phyloP scores from a whole-genome alignment of 345 rosid genomes.

The Firmiana major region DNA sequence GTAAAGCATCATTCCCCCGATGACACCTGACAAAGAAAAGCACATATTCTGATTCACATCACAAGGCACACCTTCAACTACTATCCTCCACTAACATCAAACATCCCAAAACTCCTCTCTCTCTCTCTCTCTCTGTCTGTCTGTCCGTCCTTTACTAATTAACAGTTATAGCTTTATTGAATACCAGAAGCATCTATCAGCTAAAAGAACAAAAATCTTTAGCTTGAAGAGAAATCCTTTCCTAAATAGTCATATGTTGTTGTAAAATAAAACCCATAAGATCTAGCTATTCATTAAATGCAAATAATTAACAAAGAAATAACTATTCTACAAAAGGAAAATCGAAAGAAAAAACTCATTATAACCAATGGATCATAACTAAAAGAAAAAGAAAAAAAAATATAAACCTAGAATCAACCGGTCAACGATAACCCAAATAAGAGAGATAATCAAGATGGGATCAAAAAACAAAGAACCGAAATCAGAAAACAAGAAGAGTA shows the following conservation, averaged over 20 bases:
- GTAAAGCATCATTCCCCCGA: conserved; percentile 17
- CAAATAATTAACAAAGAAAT: not conserved
- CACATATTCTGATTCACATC: conserved; percentile 16
- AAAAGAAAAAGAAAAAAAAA: not conserved
- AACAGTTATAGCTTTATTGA: not conserved
- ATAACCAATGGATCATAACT: not conserved
- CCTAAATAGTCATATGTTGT: not conserved
- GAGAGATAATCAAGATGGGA: not conserved
- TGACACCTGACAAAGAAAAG: conserved; percentile 11
- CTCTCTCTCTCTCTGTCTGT: too few relatives aligned
- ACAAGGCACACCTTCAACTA: conserved; percentile 8
- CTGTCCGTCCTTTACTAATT: too few relatives aligned
- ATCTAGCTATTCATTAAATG: not conserved
- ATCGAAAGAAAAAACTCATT: not conserved
- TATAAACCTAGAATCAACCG: conserved; percentile 8
- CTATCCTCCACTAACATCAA: not conserved
- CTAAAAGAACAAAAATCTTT: not conserved
- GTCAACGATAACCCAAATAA: conserved; percentile 24
- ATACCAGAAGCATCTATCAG: not conserved
- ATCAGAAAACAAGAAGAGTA: conserved; percentile 17
- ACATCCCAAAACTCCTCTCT: not conserved
- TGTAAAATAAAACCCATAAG: not conserved
- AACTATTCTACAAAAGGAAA: not conserved
- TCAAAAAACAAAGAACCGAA: not conserved
- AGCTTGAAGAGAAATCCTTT: not conserved